Conservation (phyloP, 1,284 basidiomycete species). For the Fomitiporia mediterranea region DNA sequence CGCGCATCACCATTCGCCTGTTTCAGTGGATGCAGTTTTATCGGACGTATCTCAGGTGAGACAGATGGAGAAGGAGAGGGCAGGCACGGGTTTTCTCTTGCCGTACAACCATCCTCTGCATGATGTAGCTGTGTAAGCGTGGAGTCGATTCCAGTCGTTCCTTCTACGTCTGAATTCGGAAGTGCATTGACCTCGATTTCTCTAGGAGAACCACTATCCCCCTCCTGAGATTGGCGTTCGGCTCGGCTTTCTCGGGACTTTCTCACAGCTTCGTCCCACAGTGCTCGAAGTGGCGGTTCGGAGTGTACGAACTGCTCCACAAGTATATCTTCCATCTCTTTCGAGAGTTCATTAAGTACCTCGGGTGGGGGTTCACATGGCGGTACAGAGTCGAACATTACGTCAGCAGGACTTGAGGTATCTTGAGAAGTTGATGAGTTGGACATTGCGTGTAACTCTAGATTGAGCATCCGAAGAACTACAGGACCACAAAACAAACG, state of each 20-base stretch:
- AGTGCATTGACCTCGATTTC: too few species aligned
- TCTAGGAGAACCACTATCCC: not conserved
- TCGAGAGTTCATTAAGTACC: slow-evolving; percentile 1
- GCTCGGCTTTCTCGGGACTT: not conserved
- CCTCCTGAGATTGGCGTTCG: not conserved
- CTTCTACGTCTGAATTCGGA: too few species aligned
- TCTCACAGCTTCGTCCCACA: slow-evolving; percentile 15
- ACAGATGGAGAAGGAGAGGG: not conserved
- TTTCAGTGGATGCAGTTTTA: not conserved
- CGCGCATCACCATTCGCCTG: too few species aligned
- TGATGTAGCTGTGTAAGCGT: too few species aligned
- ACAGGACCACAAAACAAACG: slow-evolving; percentile 10
- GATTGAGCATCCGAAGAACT: slow-evolving; percentile 39
- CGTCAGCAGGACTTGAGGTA: not conserved
- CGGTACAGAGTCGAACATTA: slow-evolving; percentile 2
- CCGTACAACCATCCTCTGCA: too few species aligned
- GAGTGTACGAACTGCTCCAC: slow-evolving; percentile 16
- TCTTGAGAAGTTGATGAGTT: slow-evolving; percentile 26
- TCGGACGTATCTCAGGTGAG: not conserved
- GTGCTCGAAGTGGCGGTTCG: slow-evolving; percentile 8
- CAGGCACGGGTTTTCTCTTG: not conserved
- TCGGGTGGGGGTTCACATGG: not conserved
- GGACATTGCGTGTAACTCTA: slow-evolving; percentile 32
- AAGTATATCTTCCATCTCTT: slow-evolving; percentile 18
- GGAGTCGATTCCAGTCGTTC: too few species aligned